Conservation (phyloP, 2,329 filamentous ascomycete genomes). For the Botrytis byssoidea region DNA sequence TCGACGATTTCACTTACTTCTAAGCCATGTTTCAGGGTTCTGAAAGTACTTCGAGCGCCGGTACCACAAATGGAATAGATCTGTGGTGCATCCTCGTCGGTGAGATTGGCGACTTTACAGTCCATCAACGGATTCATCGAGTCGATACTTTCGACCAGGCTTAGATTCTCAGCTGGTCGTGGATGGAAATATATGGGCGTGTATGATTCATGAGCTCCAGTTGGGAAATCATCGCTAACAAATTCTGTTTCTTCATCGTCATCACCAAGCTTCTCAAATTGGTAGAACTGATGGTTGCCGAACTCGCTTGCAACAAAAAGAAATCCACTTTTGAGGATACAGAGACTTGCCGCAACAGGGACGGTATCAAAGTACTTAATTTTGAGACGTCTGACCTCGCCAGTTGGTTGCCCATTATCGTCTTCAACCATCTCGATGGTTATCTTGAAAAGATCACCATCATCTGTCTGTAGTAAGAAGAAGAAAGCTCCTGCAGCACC, state of each 20-base stretch:
- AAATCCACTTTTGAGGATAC: conserved; percentile 94
- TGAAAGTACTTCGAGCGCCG: conserved; percentile 84
- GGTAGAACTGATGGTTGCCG: conserved; percentile 92
- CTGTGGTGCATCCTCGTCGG: conserved; percentile 90
- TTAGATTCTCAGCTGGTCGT: conserved; percentile 75
- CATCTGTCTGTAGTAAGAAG: conserved; percentile 92
- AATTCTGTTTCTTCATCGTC: conserved; percentile 90
- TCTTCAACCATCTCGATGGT: conserved; percentile 89
- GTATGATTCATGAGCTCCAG: conserved; percentile 70
- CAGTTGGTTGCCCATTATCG: conserved; percentile 71
- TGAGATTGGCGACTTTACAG: conserved; percentile 87
- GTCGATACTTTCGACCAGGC: conserved; percentile 78
- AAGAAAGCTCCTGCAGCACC: conserved; percentile 84
- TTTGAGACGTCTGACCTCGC: conserved; percentile 78
- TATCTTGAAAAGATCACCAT: conserved; percentile 97
- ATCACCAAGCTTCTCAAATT: conserved; percentile 95
- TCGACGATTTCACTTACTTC: conserved; percentile 96
- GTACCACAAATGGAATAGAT: conserved; percentile 92
- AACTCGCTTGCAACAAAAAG: conserved; percentile 90
- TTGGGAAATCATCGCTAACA: conserved; percentile 75
- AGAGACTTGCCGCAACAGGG: conserved; percentile 80
- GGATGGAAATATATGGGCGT: conserved; percentile 83
- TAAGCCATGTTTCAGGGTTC: conserved; percentile 87
- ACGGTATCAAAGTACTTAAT: conserved; percentile 99
- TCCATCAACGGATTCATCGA: conserved; percentile 90